Base-by-base conservation (phyloP, 2,329 filamentous ascomycete species). In the Chaetomiaceae sp. region DNA sequence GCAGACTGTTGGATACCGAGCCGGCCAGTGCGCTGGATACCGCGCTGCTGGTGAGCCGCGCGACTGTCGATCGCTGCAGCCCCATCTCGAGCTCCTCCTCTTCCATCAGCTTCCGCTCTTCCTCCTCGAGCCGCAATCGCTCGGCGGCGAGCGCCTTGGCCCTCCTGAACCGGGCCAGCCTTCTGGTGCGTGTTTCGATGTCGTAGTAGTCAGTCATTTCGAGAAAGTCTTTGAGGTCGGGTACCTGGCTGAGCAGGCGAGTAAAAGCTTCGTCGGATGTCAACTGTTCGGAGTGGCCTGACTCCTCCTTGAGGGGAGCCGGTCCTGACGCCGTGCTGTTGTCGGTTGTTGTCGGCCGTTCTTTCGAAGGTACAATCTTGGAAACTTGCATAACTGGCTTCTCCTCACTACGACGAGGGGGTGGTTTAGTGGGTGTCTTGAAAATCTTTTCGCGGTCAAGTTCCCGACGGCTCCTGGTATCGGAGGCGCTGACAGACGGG, bases 211-310 rank as follows among this genome's bases (percentile, higher is more conserved):
- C 52, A n/a, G 61, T 65, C 34, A 62, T 40, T 6, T 56, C 52
- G 6, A 65, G 58, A 54, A 61, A 65, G 37, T 64, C 62, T 25
- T 52, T 48, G 8, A 65, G 54, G 20, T 64, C 63, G 9, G 54
- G 48, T 14, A 59, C 54, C 6, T 53, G 31, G 17, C 50, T 51
- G 14, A 63, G 25, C 17, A 61, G 40, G 19, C 54, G 56, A 6
- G 53, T 34, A 17, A 64, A 46, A 5, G 39, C 44, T 7, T 58
- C 45, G 14, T 47, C 37, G 25, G 47, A 15, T 14, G 45, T 23
- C 14, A 27, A 20, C 4, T 27, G 22, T 31, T 56, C 46, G 11
- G 20, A 6, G 22, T 25, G 25, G 17, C 9, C n/a, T 1, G 25
- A 5, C 2, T 29, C 12, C 4, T 45, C 39, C n/a, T 4, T 27